Evolutionary conservation across 2,329 filamentous ascomycete genomes (phyloP).

Genomic region (Pseudogymnoascus sp.): DNA sequence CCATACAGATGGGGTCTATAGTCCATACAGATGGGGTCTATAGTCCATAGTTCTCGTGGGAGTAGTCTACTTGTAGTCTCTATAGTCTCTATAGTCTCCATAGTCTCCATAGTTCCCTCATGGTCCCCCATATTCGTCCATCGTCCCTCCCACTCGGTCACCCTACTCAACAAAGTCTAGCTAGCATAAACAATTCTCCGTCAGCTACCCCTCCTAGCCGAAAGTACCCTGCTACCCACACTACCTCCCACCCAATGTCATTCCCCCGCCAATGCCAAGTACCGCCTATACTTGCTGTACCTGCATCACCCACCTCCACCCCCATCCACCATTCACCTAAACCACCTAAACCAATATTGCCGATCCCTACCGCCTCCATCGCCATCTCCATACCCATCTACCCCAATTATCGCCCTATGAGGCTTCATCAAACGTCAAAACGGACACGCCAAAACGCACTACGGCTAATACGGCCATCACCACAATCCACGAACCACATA

Average conservation of each 20-base stretch:
- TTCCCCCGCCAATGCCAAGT: conserved; percentile 5
- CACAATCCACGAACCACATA: not conserved
- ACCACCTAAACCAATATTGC: not conserved
- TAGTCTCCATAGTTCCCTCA: not conserved
- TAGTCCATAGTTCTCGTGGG: not conserved
- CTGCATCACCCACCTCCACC: not conserved
- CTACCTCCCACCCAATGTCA: not conserved
- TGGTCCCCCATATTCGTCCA: not conserved
- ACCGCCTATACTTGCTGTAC: not conserved
- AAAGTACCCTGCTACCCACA: too few relatives aligned
- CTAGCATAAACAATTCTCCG: not conserved
- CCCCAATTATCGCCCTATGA: not conserved
- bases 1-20: too few relatives aligned
- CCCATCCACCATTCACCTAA: not conserved
- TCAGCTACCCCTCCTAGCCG: too few relatives aligned
- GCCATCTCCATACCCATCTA: not conserved
- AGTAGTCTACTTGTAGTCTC: too few relatives aligned
- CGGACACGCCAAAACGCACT: not conserved
- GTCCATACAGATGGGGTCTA: not conserved
- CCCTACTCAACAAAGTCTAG: not conserved
- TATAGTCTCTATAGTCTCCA: not conserved
- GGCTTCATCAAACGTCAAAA: not conserved
- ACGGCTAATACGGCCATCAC: not conserved
- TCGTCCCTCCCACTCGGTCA: not conserved
- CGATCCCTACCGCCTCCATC: not conserved